These are phyloP conservation scores for Sarcodon sp. DNA, from an alignment of 768 basidiomycete genomes.

Conservation along the genomic window DNA sequence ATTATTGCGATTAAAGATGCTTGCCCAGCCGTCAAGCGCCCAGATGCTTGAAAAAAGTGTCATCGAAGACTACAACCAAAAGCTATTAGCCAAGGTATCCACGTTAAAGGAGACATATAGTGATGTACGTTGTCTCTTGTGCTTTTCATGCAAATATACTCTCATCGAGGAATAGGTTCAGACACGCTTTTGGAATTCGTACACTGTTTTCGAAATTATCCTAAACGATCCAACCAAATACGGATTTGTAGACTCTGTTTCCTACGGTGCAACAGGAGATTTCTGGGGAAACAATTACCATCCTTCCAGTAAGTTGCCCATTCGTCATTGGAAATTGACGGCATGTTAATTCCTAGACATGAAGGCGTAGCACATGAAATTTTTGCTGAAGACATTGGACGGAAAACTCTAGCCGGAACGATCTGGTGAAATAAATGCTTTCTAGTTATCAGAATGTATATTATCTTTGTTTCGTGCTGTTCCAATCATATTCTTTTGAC, in stretches of 20 bases:
- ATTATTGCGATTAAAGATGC: conserved; percentile 25
- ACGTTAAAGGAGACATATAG: conserved; percentile 29
- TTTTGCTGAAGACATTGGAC: conserved; percentile 11
- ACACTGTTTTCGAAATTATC: conserved; percentile 33
- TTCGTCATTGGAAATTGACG: background rate
- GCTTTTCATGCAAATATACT: background rate
- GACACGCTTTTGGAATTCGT: conserved; percentile 38
- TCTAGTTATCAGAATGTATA: too few relatives aligned
- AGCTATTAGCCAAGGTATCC: conserved; percentile 26
- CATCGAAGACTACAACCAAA: conserved; percentile 38
- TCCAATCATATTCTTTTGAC: too few relatives aligned
- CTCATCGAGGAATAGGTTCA: conserved; percentile 19
- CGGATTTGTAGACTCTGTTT: conserved; percentile 41
- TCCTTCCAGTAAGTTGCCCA: conserved; percentile 25
- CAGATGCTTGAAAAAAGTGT: conserved; percentile 30
- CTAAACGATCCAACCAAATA: conserved; percentile 34
- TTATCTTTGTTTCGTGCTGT: too few relatives aligned
- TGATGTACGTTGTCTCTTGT: conserved; percentile 23
- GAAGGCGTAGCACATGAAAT: conserved; percentile 14
- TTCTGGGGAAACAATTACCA: conserved; percentile 54
- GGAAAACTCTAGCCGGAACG: conserved; percentile 8
- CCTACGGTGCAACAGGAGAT: conserved; percentile 27
- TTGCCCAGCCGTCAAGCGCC: conserved; percentile 25
- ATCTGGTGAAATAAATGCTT: conserved; percentile 9
- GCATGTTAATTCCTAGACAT: background rate